A percentile compares a stretch with the other conserved stretches of the same genome.
Conservation (phyloP, 2,329 filamentous ascomycete genomes). For the Parafenestella ontariensis region DNA sequence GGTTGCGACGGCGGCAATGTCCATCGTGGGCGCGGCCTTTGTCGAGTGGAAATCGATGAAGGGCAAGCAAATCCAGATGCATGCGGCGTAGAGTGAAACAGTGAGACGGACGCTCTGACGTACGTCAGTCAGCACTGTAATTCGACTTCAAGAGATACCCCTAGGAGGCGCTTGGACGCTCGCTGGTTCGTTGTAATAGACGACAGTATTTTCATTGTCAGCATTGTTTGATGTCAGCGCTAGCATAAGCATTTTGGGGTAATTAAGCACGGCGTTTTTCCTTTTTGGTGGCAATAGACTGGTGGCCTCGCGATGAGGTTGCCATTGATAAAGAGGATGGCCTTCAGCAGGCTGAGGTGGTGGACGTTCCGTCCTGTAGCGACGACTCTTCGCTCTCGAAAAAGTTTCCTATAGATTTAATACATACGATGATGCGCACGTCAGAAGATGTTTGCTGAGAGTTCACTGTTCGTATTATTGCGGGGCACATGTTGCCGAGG, state of each 20-base stretch:
- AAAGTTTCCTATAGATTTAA: not conserved
- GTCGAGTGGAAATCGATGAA: slow-evolving; percentile 74
- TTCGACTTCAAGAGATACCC: slow-evolving; percentile 19
- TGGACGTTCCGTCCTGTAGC: not conserved
- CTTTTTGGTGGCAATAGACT: slow-evolving; percentile 7
- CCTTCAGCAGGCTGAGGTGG: not conserved
- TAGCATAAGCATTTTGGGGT: slow-evolving; percentile 1
- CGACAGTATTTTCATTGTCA: slow-evolving; percentile 7
- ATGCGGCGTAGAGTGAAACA: slow-evolving; percentile 30
- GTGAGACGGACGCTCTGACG: not conserved
- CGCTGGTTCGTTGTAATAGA: not conserved
- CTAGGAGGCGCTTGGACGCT: not conserved
- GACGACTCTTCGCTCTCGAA: slow-evolving; percentile 12
- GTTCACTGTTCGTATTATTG: too few species aligned
- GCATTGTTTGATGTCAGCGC: slow-evolving; percentile 3
- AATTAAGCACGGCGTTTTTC: slow-evolving; percentile 11
- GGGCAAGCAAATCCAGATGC: slow-evolving; percentile 57
- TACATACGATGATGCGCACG: too few species aligned
- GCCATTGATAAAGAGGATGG: not conserved
- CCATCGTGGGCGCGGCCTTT: slow-evolving; percentile 60
- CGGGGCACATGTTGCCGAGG: not conserved
- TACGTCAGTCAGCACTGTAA: slow-evolving; percentile 1
- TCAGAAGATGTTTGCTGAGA: too few species aligned
- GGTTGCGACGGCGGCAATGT: slow-evolving; percentile 61
- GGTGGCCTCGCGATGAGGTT: not conserved